Base-by-base conservation (phyloP, 371 early-diverging fungal species). In the Coemansia sp. region DNA sequence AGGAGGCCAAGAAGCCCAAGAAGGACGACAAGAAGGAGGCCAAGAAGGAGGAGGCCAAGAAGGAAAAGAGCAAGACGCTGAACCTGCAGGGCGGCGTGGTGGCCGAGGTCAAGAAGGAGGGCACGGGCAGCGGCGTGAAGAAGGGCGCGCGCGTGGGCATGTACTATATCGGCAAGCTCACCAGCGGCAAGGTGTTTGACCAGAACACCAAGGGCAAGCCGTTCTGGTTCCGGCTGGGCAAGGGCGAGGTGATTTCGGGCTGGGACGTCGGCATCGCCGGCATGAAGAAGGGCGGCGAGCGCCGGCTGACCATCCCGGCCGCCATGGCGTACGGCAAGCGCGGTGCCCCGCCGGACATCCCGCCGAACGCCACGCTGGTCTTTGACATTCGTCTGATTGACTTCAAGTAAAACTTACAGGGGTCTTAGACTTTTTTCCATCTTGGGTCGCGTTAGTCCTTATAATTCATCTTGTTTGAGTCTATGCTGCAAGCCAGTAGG, bases 181-280 rank as follows among this genome's bases (percentile, higher is more conserved):
- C 84, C 57, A 92, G 84, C 80, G 96, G 96, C 67, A 96, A 93
- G 82, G 90, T 92, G 14, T 95, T 98, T 81, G 98, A 98, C 82
- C 83, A 88, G 77, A 95, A 94, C 83, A 85, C 86, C 54, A 86
- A 84, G 65, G 96, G 97, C 41, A 87, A 87, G 77, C 95, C 97
- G 5, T 95, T 98, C 82, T 78, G 58, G 68, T 96, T 96, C 84
- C 82, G 81, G 14, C 84, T 98, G 41, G 96, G 95, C 10, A 81
- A 79, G 32, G 93, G 93, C 62, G 92, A 96, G 78, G 98, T 98
- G 45, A 98, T 98, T 79, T 87, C 89, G 79, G 98, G 96, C 35
- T 94, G 95, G 95, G 96, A 95, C 72, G 55, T 84, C 26, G 96
- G 96, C 59, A 80, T 95, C 59, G 77, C 76, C 42, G 96, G 96